Evolutionary conservation across 805 yeast genomes (phyloP).

Genomic region (Nakazawaea siamensis): DNA sequence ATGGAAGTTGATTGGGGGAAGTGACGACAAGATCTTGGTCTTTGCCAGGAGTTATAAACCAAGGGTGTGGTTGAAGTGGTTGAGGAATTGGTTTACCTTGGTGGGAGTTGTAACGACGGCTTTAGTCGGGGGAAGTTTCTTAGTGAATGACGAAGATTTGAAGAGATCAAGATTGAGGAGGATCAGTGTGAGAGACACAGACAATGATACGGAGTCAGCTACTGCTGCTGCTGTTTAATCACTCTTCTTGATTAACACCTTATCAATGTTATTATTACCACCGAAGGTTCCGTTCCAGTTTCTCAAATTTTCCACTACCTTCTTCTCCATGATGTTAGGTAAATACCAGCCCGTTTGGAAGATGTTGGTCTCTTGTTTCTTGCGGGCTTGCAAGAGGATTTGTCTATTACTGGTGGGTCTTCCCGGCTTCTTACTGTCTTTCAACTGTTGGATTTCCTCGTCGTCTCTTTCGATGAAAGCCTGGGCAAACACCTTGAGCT

Average conservation of each 20-base stretch:
- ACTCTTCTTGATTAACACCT: constrained; percentile 24
- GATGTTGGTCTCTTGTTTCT: constrained; percentile 52
- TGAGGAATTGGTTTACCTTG: constrained; percentile 20
- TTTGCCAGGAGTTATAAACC: constrained; percentile 25
- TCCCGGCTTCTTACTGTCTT: constrained; percentile 68
- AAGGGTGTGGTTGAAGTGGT: constrained; percentile 5
- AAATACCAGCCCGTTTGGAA: constrained; percentile 60
- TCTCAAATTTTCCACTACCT: constrained; percentile 51
- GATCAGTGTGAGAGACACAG: background rate
- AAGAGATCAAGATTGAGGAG: background rate
- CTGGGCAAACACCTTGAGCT: constrained; percentile 52
- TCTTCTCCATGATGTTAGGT: constrained; percentile 62
- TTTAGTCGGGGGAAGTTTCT: constrained; percentile 20
- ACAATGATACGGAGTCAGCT: no score
- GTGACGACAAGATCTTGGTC: constrained; percentile 28
- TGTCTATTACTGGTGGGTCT: constrained; percentile 76
- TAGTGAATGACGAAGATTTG: constrained; percentile 13
- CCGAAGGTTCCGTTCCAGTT: constrained; percentile 83
- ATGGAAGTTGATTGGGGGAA: constrained; percentile 53
- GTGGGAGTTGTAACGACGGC: constrained; percentile 21
- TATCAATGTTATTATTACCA: constrained; percentile 56
- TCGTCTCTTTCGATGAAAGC: constrained; percentile 62
- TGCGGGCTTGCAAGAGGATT: constrained; percentile 52
- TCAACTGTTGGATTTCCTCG: constrained; percentile 61
- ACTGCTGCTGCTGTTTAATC: no score